These are phyloP conservation scores for Rhodotorula sp. DNA, from an alignment of 1,284 basidiomycete species.

Conservation along the genomic window DNA sequence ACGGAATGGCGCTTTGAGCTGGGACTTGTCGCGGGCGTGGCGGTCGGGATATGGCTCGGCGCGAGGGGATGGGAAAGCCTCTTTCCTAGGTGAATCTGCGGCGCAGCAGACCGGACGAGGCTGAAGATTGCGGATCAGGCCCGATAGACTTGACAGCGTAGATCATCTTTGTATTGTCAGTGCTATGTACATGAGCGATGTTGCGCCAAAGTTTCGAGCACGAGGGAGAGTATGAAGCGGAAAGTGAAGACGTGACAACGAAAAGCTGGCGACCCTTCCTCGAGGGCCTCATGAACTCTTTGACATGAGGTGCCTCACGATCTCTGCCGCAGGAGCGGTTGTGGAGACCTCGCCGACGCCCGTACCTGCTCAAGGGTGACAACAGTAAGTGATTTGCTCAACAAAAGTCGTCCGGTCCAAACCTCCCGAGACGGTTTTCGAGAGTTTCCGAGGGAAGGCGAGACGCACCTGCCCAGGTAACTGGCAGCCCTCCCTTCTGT, in stretches of 20 bases:
- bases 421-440: background rate
- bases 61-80: constrained; percentile 1
- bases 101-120: no score
- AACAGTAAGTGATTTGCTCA: background rate
- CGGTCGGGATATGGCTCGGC: background rate
- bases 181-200: no score
- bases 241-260: no score
- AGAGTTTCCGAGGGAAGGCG: background rate
- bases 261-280: no score
- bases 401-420: background rate
- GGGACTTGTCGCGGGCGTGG: background rate
- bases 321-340: background rate
- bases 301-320: background rate
- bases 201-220: no score
- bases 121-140: no score
- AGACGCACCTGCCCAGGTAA: background rate
- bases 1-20: background rate
- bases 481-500: background rate
- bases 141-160: no score
- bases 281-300: background rate
- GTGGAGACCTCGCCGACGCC: constrained; percentile 10
- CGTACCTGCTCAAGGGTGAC: background rate
- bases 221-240: no score
- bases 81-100: background rate
- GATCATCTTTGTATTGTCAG: no score